phyloP scores from a whole-genome alignment of 2,329 filamentous ascomycete genomes.

The Aureobasidium zeae region DNA sequence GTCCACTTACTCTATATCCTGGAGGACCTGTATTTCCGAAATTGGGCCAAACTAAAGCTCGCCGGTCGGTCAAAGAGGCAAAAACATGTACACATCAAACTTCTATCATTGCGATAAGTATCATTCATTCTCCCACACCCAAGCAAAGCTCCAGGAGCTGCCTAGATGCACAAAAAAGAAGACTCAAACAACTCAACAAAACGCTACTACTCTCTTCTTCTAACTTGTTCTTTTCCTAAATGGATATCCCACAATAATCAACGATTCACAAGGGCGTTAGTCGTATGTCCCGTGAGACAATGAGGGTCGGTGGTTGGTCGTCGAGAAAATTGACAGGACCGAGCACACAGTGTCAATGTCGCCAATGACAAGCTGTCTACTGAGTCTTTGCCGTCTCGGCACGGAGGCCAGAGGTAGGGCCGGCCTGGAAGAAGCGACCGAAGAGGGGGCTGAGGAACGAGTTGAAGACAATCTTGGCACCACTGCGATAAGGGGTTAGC shows the following conservation, averaged over 20 bases:
- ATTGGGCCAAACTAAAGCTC: too few relatives aligned
- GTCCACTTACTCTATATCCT: too few relatives aligned
- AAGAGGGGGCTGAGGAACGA: conserved; percentile 89
- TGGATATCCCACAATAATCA: not conserved
- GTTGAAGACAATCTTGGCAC: conserved; percentile 92
- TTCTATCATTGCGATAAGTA: too few relatives aligned
- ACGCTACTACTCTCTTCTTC: conserved; percentile 7
- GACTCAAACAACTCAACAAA: not conserved
- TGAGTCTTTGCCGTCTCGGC: conserved; percentile 49
- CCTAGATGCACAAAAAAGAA: too few relatives aligned
- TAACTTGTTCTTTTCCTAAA: not conserved
- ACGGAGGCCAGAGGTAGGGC: conserved; percentile 75
- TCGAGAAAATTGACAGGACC: not conserved
- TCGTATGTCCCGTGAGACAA: conserved; percentile 14
- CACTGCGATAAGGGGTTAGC: conserved; percentile 45
- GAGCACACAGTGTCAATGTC: not conserved
- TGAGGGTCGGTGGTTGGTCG: too few relatives aligned
- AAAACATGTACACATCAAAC: too few relatives aligned
- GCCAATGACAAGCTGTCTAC: conserved; percentile 21
- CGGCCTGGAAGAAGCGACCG: conserved; percentile 73
- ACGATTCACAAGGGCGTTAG: conserved; percentile 7
- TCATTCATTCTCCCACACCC: too few relatives aligned
- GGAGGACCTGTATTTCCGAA: too few relatives aligned
- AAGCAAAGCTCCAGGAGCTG: too few relatives aligned
- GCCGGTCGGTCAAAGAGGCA: too few relatives aligned